Percentiles rank a stretch among this genome's conserved stretches.
These are phyloP conservation scores for Fusarium annulatum DNA, from an alignment of 2,329 filamentous ascomycete species.

Conservation along the genomic window DNA sequence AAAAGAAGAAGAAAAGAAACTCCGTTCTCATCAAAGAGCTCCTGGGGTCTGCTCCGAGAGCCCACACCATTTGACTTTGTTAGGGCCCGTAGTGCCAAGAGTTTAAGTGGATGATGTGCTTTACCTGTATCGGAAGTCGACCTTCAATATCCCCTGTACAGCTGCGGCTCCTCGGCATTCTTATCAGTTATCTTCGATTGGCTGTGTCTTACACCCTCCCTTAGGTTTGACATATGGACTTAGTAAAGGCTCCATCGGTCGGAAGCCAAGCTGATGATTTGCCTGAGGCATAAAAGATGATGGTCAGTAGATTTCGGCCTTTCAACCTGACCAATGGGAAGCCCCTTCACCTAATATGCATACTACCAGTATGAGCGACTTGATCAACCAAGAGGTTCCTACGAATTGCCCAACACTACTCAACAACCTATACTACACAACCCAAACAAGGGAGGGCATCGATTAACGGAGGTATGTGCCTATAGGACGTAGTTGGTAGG, in stretches of 20 bases:
- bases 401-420: constrained; percentile 26
- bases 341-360: not conserved
- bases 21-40: not conserved
- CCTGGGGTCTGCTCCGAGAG: not conserved
- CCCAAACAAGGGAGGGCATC: not conserved
- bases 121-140: constrained; percentile 41
- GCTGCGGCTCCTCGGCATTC: constrained; percentile 35
- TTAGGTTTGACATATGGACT: constrained; percentile 17
- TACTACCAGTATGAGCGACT: too few relatives aligned
- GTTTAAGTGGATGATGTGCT: constrained; percentile 22
- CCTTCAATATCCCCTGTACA: constrained; percentile 23
- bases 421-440: not conserved
- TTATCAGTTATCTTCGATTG: constrained; percentile 34
- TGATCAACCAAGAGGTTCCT: constrained; percentile 9
- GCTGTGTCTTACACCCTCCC: constrained; percentile 13
- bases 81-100: constrained; percentile 19
- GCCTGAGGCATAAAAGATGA: constrained; percentile 25
- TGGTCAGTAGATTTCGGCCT: not conserved
- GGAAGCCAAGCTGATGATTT: not conserved
- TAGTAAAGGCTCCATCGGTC: not conserved
- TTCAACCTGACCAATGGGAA: constrained; percentile 13
- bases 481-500: not conserved
- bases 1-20: too few relatives aligned
- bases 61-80: not conserved
- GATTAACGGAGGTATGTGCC: constrained; percentile 7